These are phyloP conservation scores for Ustilaginoidea virens DNA, from an alignment of 2,329 filamentous ascomycete genomes.

Conservation along the genomic window DNA sequence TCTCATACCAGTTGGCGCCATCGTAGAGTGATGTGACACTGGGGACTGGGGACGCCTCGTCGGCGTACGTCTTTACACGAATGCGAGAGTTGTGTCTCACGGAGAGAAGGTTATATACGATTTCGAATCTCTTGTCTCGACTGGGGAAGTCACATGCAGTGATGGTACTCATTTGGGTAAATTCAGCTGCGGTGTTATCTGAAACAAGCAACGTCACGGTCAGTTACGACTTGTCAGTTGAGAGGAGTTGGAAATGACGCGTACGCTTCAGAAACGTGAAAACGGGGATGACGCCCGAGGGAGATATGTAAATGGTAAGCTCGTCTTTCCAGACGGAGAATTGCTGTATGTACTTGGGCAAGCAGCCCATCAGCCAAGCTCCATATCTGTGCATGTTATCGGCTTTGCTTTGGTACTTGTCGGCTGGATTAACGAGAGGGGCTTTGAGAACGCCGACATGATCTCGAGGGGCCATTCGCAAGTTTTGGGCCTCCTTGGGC, in stretches of 20 bases:
- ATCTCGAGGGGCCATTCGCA: slow-evolving; percentile 47
- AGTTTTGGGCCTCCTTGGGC: slow-evolving; percentile 48
- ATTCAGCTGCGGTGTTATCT: slow-evolving; percentile 95
- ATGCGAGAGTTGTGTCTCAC: slow-evolving; percentile 94
- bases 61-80: slow-evolving; percentile 95
- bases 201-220: neutral
- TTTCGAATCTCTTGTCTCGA: slow-evolving; percentile 87
- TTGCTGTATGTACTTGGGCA: slow-evolving; percentile 97
- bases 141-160: slow-evolving; percentile 94
- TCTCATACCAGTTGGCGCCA: slow-evolving; percentile 97
- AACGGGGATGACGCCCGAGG: slow-evolving; percentile 75
- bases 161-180: slow-evolving; percentile 82
- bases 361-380: slow-evolving; percentile 87
- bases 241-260: no score
- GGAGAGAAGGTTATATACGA: slow-evolving; percentile 94
- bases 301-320: slow-evolving; percentile 83
- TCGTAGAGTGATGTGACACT: slow-evolving; percentile 78
- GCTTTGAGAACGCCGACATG: slow-evolving; percentile 51
- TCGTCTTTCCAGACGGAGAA: slow-evolving; percentile 99
- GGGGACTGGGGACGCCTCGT: slow-evolving; percentile 86
- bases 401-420: slow-evolving; percentile 80
- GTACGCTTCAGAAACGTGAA: slow-evolving; percentile 81
- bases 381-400: slow-evolving; percentile 88
- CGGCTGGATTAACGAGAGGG: slow-evolving; percentile 76
- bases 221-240: slow-evolving; percentile 1